Evolutionary conservation across 2,329 filamentous ascomycete species (phyloP), one percentile per base, ranked within the genome.

Genomic region (Zymoseptoria ardabiliae): DNA sequence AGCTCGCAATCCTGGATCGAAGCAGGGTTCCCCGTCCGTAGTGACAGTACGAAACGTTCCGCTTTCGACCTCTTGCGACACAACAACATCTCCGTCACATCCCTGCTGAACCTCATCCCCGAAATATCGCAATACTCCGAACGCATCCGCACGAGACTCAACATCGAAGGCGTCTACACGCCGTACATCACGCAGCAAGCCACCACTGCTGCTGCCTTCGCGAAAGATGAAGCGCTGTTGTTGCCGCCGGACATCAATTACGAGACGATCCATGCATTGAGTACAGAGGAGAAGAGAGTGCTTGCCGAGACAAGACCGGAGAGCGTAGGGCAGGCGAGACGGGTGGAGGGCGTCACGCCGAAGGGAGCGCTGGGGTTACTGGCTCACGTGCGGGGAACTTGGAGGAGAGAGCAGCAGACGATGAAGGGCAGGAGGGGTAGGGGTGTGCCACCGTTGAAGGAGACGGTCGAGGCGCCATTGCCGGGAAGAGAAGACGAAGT

Each of bases 251-350:
- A 91, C 65, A 72, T 97, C 13, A 85, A 97, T 68, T 99, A 97
- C 69, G 80, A 84, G 50, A 68, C 74, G 11, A 81, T 99, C 0
- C 78, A 82, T 35, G 91, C 91, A 0, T 78, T 99, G 56, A 91
- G 89, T 58, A 82, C 85, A 45, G 91, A 90, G 60, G 94, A 97
- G 77, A 87, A 84, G 73, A 80, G 84, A 25, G 81, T 87, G 3
- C 78, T 99, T 41, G 81, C 83, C 60, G 77, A 79, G 2, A 88
- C 90, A 1, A 79, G 84, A 55, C 94, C 94, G 0, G 90, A 95
- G 74, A 95, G 85, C 61, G 79, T 99, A 21, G 93, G 90, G 0
- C 94, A 97, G 81, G 93, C 93, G 30, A 81, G 91, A 54, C 79
- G 94, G 13, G 84, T 97, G 10, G 94, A 99, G 74, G 93, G 93